Evolutionary conservation across 805 yeast species (phyloP).

Genomic region (Candida ortonii): DNA sequence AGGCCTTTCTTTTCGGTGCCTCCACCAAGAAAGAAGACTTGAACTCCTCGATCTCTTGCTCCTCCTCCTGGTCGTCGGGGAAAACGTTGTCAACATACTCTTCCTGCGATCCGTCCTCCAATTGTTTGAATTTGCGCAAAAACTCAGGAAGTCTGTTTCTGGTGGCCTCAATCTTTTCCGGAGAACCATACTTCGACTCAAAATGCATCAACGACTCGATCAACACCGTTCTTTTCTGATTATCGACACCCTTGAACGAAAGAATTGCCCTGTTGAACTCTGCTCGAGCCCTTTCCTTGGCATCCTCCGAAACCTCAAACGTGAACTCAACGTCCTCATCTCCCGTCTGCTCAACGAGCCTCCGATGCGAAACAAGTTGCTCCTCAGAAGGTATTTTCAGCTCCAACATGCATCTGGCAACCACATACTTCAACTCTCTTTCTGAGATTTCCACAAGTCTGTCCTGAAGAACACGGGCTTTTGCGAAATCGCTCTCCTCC

Average conservation of each 20-base stretch:
- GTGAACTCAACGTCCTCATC: slow-evolving; percentile 48
- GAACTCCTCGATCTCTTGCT: slow-evolving; percentile 13
- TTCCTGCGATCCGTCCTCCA: slow-evolving; percentile 45
- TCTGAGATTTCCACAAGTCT: slow-evolving; percentile 34
- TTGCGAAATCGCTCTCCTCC: slow-evolving; percentile 55
- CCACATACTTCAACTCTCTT: slow-evolving; percentile 48
- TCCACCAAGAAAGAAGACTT: slow-evolving; percentile 7
- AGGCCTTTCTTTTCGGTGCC: slow-evolving; percentile 1
- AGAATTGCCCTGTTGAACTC: slow-evolving; percentile 55
- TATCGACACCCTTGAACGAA: slow-evolving; percentile 37
- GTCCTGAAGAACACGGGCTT: slow-evolving; percentile 52
- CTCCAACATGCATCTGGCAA: slow-evolving; percentile 69
- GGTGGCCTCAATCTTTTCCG: slow-evolving; percentile 35
- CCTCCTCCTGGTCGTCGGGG: slow-evolving; percentile 53
- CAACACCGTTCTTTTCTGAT: slow-evolving; percentile 48
- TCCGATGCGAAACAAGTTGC: slow-evolving; percentile 41
- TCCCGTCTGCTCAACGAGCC: slow-evolving; percentile 21
- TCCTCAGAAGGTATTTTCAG: slow-evolving; percentile 56
- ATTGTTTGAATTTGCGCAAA: slow-evolving; percentile 42
- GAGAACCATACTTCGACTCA: slow-evolving; percentile 61
- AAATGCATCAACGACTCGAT: slow-evolving; percentile 63
- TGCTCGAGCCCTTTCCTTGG: slow-evolving; percentile 45
- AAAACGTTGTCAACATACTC: slow-evolving; percentile 62
- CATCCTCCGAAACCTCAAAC: slow-evolving; percentile 45
- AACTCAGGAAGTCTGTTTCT: slow-evolving; percentile 51